Base-by-base conservation (phyloP, 2,329 filamentous ascomycete genomes). In the Capronia americana region DNA sequence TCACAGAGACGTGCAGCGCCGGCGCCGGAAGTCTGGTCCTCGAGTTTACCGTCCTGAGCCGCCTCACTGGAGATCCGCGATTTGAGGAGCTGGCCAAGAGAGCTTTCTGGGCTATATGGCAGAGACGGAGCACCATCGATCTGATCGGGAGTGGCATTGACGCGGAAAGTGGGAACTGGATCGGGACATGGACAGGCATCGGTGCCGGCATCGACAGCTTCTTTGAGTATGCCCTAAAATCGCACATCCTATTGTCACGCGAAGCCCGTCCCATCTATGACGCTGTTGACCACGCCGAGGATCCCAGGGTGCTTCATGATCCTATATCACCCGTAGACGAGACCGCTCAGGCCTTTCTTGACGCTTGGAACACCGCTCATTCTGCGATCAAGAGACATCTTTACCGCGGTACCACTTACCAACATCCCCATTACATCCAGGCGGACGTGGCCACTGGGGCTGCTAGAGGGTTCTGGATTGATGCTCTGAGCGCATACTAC, bases 31-130 rank as follows among this genome's bases (percentile, higher is more conserved):
- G 93, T 77, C 83, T 99, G 28, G 92, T 97, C 2, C 85, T 99
- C 1, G 95, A 99, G 76, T 97, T 98, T 72, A 92, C 93, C 0
- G 92, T 93, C 0, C 83, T 99, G 55, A 97, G 93, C 74, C 87
- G 95, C 26, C 83, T 99, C 55, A 96, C 92, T 0, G 92, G 92
- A 11, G 92, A 98, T 75, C 81, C 85, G 10, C 87, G 91, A n/a
- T 99, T 96, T 73, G 95, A 99, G 77, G 88, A 91, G 74, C 85
- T 92, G 17, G 94, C 92, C 0, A 98, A 98, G 78, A 85, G 91
- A 64, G 94, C 95, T 0, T 99, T 99, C 74, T 97, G 94, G 93
- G 91, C 93, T 26, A 92, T 99, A n/a, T 99, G 95, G 95, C 84
- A 89, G 51, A 85, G 92, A 63, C 87, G 93, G 70, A 97, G 92